Percentiles rank a stretch among this genome's conserved stretches.
phyloP scores from a whole-genome alignment of 2,329 filamentous ascomycete species.

The Exophiala phaeomuriformis region DNA sequence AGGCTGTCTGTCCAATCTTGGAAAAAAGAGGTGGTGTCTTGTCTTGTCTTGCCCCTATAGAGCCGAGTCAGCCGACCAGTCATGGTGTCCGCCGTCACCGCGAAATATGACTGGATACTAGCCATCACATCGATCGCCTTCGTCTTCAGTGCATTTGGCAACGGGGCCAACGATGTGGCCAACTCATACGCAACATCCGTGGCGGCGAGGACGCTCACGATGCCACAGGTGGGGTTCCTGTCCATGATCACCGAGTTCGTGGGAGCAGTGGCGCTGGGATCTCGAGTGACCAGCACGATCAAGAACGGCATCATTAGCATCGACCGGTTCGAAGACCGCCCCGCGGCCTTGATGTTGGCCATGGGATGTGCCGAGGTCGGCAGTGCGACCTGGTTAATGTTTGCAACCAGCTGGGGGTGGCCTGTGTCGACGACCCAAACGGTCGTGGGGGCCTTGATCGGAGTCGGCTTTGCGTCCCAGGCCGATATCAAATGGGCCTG shows the following conservation, averaged over 20 bases:
- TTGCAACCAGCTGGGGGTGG: constrained; percentile 33
- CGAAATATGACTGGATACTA: constrained; percentile 37
- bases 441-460: constrained; percentile 35
- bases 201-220: constrained; percentile 46
- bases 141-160: constrained; percentile 33
- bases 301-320: constrained; percentile 40
- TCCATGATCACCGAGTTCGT: constrained; percentile 46
- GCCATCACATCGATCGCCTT: constrained; percentile 37
- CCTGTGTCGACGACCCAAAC: constrained; percentile 40
- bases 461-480: constrained; percentile 31
- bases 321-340: constrained; percentile 32
- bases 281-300: constrained; percentile 40
- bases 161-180: constrained; percentile 46
- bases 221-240: constrained; percentile 47
- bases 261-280: constrained; percentile 47
- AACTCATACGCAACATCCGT: constrained; percentile 50
- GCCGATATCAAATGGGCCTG: constrained; percentile 37
- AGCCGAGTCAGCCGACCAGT: background rate
- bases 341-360: constrained; percentile 35
- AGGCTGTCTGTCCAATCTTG: too few species aligned
- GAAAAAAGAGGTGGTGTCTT: too few species aligned
- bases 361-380: constrained; percentile 36
- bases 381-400: constrained; percentile 34
- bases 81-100: constrained; percentile 12
- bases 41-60: too few species aligned